Conservation (phyloP, 305 asterid genomes). For the Fraxinus velutina region DNA sequence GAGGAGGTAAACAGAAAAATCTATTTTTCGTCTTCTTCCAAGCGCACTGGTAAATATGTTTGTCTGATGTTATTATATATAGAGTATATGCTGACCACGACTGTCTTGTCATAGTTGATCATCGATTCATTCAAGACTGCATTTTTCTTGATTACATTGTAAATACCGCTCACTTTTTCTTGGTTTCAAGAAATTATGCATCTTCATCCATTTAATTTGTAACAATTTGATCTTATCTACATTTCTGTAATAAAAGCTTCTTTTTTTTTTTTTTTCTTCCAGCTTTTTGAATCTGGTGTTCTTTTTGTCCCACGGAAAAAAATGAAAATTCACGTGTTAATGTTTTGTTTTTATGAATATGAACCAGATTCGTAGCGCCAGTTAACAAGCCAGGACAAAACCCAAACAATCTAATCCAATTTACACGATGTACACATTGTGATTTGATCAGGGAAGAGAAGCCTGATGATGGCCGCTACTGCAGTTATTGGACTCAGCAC, state of each 20-base stretch:
- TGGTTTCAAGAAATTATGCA: background rate
- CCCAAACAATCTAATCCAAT: background rate
- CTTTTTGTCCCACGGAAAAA: too few relatives aligned
- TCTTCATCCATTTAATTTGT: background rate
- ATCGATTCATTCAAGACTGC: background rate
- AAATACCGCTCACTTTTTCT: background rate
- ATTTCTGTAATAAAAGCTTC: too few relatives aligned
- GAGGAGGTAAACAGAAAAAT: too few relatives aligned
- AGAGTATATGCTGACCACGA: background rate
- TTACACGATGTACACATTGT: background rate
- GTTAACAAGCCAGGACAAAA: background rate
- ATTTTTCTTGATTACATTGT: background rate
- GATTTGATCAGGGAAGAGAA: background rate
- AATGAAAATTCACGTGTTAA: too few relatives aligned
- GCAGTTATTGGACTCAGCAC: slow-evolving; percentile 76
- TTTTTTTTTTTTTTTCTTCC: too few relatives aligned
- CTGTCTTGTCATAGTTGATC: background rate
- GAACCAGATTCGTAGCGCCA: background rate
- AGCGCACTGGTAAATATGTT: too few relatives aligned
- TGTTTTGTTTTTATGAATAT: background rate
- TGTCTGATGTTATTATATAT: too few relatives aligned
- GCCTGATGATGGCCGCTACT: slow-evolving; percentile 61
- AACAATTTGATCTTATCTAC: background rate
- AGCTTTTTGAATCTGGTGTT: too few relatives aligned
- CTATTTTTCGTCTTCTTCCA: background rate